These are phyloP conservation scores for Gossypium bickii DNA, from an alignment of 345 rosid species.

Conservation along the genomic window DNA sequence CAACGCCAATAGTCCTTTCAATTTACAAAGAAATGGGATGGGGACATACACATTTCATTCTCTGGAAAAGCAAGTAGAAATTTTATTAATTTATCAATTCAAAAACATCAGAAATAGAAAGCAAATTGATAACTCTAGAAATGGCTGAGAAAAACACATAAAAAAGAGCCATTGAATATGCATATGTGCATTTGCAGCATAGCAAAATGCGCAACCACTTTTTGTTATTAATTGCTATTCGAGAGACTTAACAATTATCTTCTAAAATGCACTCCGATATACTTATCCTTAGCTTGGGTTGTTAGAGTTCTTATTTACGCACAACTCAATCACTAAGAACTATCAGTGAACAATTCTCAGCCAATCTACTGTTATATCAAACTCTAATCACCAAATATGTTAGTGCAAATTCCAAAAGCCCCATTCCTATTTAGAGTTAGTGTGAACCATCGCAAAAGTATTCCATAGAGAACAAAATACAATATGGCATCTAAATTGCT, in stretches of 20 bases:
- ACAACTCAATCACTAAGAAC: no score
- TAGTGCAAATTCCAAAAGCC: not conserved
- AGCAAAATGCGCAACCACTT: no score
- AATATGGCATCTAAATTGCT: not conserved
- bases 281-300: no score
- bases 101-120: not conserved
- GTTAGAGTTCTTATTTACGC: no score
- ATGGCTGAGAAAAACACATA: not conserved
- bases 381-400: not conserved
- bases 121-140: no score
- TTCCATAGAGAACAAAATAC: not conserved
- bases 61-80: not conserved
- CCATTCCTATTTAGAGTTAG: not conserved
- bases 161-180: not conserved
- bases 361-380: not conserved
- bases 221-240: no score
- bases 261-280: no score
- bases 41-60: not conserved
- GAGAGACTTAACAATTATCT: no score
- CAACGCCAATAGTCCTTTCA: not conserved
- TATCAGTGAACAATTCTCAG: not conserved
- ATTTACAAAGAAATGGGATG: not conserved
- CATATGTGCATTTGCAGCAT: not conserved
- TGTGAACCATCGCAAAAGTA: no score
- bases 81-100: not conserved